Percentiles rank a stretch among this genome's conserved stretches.
Conservation (phyloP, 2,329 filamentous ascomycete genomes). For the Nectriaceae sp. region DNA sequence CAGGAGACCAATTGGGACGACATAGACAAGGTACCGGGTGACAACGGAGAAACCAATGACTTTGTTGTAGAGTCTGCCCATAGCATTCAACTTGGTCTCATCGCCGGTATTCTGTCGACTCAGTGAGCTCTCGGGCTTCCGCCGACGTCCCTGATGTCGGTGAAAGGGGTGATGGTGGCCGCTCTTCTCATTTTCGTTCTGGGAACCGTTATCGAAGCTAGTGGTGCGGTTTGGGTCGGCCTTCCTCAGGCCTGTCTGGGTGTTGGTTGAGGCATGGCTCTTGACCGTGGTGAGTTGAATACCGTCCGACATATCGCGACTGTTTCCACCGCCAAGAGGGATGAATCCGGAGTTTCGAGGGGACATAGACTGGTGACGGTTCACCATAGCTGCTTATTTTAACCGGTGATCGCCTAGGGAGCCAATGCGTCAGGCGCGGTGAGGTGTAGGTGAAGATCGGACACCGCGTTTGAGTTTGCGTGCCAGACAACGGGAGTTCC, state of each 20-base stretch:
- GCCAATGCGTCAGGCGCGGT: constrained; percentile 10
- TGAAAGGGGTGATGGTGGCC: constrained; percentile 36
- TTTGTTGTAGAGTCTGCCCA: constrained; percentile 67
- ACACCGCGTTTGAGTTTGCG: constrained; percentile 10
- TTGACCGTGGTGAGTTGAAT: constrained; percentile 59
- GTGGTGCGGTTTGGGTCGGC: constrained; percentile 40
- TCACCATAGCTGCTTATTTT: constrained; percentile 25
- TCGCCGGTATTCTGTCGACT: constrained; percentile 53
- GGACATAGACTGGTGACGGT: constrained; percentile 34
- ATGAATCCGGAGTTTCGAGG: constrained; percentile 47
- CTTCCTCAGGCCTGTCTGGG: constrained; percentile 56
- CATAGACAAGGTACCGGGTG: constrained; percentile 68
- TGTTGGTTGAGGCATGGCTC: constrained; percentile 53
- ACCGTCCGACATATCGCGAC: constrained; percentile 40
- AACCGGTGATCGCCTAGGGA: constrained; percentile 25
- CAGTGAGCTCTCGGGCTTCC: constrained; percentile 40
- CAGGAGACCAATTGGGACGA: constrained; percentile 62
- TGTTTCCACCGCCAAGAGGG: constrained; percentile 38
- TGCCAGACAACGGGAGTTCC: constrained; percentile 10
- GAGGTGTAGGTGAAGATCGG: constrained; percentile 11
- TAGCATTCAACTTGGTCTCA: constrained; percentile 60
- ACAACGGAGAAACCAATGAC: constrained; percentile 64
- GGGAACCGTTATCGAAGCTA: constrained; percentile 36
- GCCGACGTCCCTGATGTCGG: constrained; percentile 47
- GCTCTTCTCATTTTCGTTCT: constrained; percentile 47